Evolutionary conservation across 2,329 filamentous ascomycete species (phyloP), one percentile per base, ranked within the genome.

Genomic region (Phialophora expanda): DNA sequence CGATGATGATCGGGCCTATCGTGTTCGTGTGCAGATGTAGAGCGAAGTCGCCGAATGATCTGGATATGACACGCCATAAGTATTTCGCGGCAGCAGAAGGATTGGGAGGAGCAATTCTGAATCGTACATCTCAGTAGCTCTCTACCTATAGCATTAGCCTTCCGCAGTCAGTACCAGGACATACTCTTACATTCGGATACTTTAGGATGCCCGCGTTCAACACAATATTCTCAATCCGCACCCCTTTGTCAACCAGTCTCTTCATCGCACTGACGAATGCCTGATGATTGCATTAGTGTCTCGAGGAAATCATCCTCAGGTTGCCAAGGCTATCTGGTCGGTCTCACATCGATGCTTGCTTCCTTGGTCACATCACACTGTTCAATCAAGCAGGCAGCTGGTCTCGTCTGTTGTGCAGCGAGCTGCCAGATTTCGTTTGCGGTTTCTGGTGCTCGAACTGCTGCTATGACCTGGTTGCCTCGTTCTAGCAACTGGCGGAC

Each of bases 11-110:
- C n/a, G 85, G 85, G 0, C 85, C 85, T 62, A 87, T 84, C 17
- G 84, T 84, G 73, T 87, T 87, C 48, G 84, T 86, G 61, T 84
- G 80, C 4, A 87, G 77, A 69, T 87, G 85, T 66, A 83, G 80
- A 11, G 82, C 78, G 66, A 87, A 86, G 51, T 82, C 78, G 34
- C 81, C 76, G 72, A 84, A 86, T 6, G 83, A 82, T 59, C 83
- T 85, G 58, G 44, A 54, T 11, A 55, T 22, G 17, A 20, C 14
- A 28, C 4, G 30, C 5, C 7, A 56, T 65, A 34, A 62, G 62
- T 17, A 62, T 17, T 54, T 44, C 20, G 38, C 17, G 2, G 38
- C 32, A 24, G 12, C 26, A 14, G 48, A 34, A 24, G 57, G 38
- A 61, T 14, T 3, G 14, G 12, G 9, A 24, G 4, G 30, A 24